Percentiles rank a stretch among this genome's conserved stretches.
phyloP scores from a whole-genome alignment of 305 asterid species.

The Plantago lanceolata region DNA sequence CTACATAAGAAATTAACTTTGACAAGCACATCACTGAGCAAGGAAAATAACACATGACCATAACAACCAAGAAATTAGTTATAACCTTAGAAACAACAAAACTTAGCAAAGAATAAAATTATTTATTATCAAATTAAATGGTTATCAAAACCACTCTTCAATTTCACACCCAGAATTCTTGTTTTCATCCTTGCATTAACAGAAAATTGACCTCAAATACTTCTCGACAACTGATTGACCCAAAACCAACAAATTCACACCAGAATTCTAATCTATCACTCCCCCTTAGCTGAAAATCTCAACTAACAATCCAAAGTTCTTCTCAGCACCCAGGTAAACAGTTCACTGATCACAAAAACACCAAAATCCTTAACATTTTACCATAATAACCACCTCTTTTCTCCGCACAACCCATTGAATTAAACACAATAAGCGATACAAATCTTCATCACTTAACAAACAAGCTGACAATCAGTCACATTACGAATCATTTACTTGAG shows the following conservation, averaged over 20 bases:
- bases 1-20: slow-evolving; percentile 1
- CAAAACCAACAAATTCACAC: background rate
- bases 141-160: background rate
- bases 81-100: background rate
- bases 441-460: background rate
- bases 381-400: background rate
- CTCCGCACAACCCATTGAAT: background rate
- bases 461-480: background rate
- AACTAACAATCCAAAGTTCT: background rate
- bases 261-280: background rate
- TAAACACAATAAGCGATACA: background rate
- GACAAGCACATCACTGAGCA: background rate
- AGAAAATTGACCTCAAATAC: background rate
- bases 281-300: background rate
- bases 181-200: background rate
- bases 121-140: background rate
- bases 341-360: background rate
- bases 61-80: background rate
- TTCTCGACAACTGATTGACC: background rate
- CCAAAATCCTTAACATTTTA: background rate
- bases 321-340: background rate
- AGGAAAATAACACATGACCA: background rate
- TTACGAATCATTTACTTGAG: background rate
- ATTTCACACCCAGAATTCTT: background rate
- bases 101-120: background rate